A percentile compares a stretch with the other conserved stretches of the same genome.
phyloP scores from a whole-genome alignment of 2,329 filamentous ascomycete genomes.

The Graphilbum sp. region DNA sequence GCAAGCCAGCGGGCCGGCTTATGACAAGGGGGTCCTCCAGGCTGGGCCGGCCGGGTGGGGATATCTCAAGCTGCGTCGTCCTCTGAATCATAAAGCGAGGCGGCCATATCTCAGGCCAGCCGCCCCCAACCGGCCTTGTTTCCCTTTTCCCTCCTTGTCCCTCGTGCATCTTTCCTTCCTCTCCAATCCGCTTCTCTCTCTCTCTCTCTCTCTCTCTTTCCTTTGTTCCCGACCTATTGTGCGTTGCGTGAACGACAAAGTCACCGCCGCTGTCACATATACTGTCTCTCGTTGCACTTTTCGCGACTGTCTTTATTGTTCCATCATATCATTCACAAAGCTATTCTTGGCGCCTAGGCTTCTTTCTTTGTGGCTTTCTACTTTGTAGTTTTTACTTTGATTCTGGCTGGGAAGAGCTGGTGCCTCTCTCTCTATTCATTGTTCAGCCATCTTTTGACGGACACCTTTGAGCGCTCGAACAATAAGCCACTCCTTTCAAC shows the following conservation, averaged over 20 bases:
- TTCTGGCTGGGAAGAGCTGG: too few relatives aligned
- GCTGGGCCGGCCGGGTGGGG: not conserved
- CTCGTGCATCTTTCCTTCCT: not conserved
- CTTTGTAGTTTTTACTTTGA: too few relatives aligned
- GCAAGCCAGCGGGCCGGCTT: too few relatives aligned
- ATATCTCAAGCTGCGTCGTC: not conserved
- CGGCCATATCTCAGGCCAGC: not conserved
- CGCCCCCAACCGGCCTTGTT: slow-evolving; percentile 1
- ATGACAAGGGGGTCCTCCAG: too few relatives aligned
- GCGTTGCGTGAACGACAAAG: too few relatives aligned
- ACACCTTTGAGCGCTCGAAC: not conserved
- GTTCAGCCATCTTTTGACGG: slow-evolving; percentile 1
- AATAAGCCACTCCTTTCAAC: not conserved
- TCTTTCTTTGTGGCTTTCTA: too few relatives aligned
- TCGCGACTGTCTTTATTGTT: not conserved
- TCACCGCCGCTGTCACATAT: not conserved
- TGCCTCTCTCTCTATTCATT: slow-evolving; percentile 1
- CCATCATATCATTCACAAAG: too few relatives aligned
- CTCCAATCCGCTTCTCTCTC: slow-evolving; percentile 2
- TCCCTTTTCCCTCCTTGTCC: not conserved
- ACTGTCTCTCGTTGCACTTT: too few relatives aligned
- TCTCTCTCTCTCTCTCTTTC: slow-evolving; percentile 4
- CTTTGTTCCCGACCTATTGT: too few relatives aligned
- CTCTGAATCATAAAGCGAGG: not conserved
- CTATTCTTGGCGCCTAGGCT: too few relatives aligned